Evolutionary conservation across 1,139 yeast genomes (phyloP), one percentile per base, ranked within the genome.

Genomic region (Suhomyces bolitotheri): DNA sequence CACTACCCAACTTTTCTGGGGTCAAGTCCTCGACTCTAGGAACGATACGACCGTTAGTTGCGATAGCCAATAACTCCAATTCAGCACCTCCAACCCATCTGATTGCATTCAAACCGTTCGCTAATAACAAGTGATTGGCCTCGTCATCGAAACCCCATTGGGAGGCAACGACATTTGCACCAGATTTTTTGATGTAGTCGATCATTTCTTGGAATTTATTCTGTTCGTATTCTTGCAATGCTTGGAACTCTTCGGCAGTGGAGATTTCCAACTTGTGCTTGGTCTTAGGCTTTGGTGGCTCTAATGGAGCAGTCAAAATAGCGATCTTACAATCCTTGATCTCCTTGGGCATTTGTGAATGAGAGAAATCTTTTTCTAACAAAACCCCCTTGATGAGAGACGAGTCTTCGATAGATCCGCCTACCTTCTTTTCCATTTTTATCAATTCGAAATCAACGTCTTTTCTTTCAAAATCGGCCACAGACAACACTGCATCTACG

Each of bases 81-180:
- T 94, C 99, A 34, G 95, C 88, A 25, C 98, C 98, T 41, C 98
- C 98, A 38, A 94, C 96, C 98, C 98, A 94, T 71, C 98, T 82
- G 29, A 94, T 95, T 23, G 98, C 97, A 34, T 96, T 95, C 46
- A 92, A 75, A 27, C 86, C 78, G 62, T 90, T 88, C 51, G 94
- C 87, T 51, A 90, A 71, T 45, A 92, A 73, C 56, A 92, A 69
- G 62, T 94, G 97, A 64, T 92, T 94, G 28, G 98, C 98, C 68
- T 94, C 98, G 62, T 94, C 99, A 60, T 94, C 98, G 56, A 94
- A 94, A 10, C 99, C 99, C 98, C 98, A 92, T 69, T 92, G 99
- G 67, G 98, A 92, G 25, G 95, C 94, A 39, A 92, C 98, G 34
- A 90, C 79, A 59, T 90, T 92, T 22, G 99, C 98, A 22, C 98